These are phyloP conservation scores for Cryptococcus depauperatus DNA, from an alignment of 1,284 basidiomycete genomes.

Conservation along the genomic window DNA sequence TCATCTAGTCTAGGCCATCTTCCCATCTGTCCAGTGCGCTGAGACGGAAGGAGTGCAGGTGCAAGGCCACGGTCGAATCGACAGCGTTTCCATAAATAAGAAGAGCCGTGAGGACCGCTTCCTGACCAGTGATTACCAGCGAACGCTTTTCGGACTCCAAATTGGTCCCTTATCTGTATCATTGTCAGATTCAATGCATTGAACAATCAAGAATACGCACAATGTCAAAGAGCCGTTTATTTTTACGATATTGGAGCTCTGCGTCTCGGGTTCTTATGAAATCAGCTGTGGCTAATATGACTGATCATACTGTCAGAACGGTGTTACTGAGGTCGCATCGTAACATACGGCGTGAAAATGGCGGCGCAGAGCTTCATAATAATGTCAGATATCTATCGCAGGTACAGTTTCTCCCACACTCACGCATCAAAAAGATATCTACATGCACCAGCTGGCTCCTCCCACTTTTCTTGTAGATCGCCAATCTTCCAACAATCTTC, in stretches of 20 bases:
- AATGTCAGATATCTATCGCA: background rate
- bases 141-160: slow-evolving; percentile 21
- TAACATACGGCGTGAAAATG: slow-evolving; percentile 29
- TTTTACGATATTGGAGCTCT: slow-evolving; percentile 16
- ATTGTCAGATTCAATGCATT: background rate
- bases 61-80: background rate
- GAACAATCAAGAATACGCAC: slow-evolving; percentile 4
- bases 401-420: background rate
- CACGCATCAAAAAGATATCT: slow-evolving; percentile 23
- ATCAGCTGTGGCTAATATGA: slow-evolving; percentile 25
- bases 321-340: too few relatives aligned
- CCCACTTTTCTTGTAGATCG: slow-evolving; percentile 14
- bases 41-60: background rate
- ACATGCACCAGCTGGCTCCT: slow-evolving; percentile 22
- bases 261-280: slow-evolving; percentile 28
- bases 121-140: slow-evolving; percentile 30
- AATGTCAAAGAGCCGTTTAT: slow-evolving; percentile 20
- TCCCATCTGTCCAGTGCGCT: background rate
- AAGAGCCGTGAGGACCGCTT: slow-evolving; percentile 9
- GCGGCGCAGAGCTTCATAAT: slow-evolving; percentile 19
- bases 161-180: slow-evolving; percentile 21
- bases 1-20: slow-evolving; percentile 12
- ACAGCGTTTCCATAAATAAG: slow-evolving; percentile 7
- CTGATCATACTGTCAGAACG: slow-evolving; percentile 12
- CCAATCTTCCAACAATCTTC: slow-evolving; percentile 33